Conservation (phyloP, 176 grass and related monocot species). For the Typha latifolia region DNA sequence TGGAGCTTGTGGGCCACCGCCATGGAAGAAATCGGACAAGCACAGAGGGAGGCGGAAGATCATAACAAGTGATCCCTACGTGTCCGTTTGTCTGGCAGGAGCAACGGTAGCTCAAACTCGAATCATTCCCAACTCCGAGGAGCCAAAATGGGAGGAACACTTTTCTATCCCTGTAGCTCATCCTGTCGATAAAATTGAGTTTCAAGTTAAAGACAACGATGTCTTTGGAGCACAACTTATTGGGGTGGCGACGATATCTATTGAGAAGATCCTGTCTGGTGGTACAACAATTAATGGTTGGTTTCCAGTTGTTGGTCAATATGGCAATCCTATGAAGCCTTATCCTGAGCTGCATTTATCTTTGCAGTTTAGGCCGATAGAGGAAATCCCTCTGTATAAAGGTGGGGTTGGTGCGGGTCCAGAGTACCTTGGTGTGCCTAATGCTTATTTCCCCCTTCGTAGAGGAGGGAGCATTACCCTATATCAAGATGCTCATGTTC, state of each 20-base stretch:
- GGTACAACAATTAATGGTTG: slow-evolving; percentile 45
- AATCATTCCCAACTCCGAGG: slow-evolving; percentile 73
- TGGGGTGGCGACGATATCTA: slow-evolving; percentile 60
- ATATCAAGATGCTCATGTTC: slow-evolving; percentile 95
- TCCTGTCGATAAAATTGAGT: slow-evolving; percentile 56
- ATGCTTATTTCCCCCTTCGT: slow-evolving; percentile 83
- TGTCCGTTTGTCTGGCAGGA: slow-evolving; percentile 75
- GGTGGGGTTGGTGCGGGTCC: slow-evolving; percentile 40
- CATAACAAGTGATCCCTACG: slow-evolving; percentile 93
- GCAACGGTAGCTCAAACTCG: slow-evolving; percentile 85
- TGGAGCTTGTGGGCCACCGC: slow-evolving; percentile 20
- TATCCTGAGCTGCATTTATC: slow-evolving; percentile 59
- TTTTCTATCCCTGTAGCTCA: slow-evolving; percentile 87
- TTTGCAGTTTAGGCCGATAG: slow-evolving; percentile 61
- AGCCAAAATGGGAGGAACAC: slow-evolving; percentile 94
- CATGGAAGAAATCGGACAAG: slow-evolving; percentile 31
- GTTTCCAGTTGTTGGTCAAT: slow-evolving; percentile 46
- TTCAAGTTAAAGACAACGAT: slow-evolving; percentile 90
- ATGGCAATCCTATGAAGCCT: slow-evolving; percentile 37
- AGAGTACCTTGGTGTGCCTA: slow-evolving; percentile 58
- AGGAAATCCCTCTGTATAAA: slow-evolving; percentile 50
- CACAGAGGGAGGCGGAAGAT: slow-evolving; percentile 48
- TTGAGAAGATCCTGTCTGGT: slow-evolving; percentile 49
- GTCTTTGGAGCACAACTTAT: slow-evolving; percentile 90
- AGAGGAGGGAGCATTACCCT: slow-evolving; percentile 61